Percentiles rank a stretch among this genome's conserved stretches.
These are phyloP conservation scores for Dictyostelium gargantuum DNA, from an alignment of 208 protist species.

Conservation along the genomic window DNA sequence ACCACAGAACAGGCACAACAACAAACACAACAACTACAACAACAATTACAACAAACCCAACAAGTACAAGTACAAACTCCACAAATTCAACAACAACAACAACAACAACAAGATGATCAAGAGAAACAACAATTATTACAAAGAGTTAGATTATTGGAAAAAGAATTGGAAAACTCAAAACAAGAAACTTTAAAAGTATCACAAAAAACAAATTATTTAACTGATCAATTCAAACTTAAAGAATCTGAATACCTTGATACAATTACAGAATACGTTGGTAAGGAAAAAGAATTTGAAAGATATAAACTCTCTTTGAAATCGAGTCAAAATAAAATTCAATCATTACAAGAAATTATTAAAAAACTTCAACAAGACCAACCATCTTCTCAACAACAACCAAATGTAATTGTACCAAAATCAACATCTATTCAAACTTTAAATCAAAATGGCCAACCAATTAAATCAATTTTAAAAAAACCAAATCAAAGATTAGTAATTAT, in stretches of 20 bases:
- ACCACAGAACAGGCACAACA: neutral
- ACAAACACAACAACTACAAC: neutral
- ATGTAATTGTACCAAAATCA: neutral
- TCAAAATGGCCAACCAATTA: conserved; percentile 12
- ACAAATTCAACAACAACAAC: neutral
- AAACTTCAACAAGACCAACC: neutral
- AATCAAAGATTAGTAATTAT: neutral
- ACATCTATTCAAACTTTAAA: neutral
- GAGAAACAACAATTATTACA: neutral
- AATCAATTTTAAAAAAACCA: conserved; percentile 35
- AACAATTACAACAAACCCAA: neutral
- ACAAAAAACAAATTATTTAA: neutral
- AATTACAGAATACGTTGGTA: neutral
- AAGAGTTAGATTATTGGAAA: neutral
- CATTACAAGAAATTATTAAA: neutral
- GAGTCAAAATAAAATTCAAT: neutral
- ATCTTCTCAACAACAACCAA: neutral
- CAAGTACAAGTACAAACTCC: neutral
- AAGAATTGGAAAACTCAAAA: neutral
- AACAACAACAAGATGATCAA: neutral
- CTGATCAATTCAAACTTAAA: neutral
- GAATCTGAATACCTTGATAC: conserved; percentile 1
- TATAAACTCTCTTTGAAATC: neutral
- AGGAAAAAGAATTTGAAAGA: neutral
- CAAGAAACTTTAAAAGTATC: neutral